Percentiles rank a stretch among this genome's conserved stretches.
These are phyloP conservation scores for Sabuloglossum arenarium DNA, from an alignment of 495 filamentous ascomycete genomes.

Conservation along the genomic window DNA sequence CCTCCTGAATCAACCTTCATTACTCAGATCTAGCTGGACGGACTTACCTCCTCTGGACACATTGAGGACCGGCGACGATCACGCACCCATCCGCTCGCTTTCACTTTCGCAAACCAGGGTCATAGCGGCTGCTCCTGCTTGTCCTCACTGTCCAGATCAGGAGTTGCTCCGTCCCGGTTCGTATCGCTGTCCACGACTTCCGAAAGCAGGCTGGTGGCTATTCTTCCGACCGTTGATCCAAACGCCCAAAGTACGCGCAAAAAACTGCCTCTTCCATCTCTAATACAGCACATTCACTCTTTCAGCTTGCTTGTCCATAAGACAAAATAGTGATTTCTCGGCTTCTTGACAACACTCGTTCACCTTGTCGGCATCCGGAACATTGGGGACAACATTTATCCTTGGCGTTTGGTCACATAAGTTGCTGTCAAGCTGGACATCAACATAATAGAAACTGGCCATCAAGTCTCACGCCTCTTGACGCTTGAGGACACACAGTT, in stretches of 20 bases:
- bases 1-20: background rate
- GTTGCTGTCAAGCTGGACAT: background rate
- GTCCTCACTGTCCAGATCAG: background rate
- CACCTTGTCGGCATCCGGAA: background rate
- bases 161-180: background rate
- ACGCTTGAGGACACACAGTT: background rate
- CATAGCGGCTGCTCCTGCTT: background rate
- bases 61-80: background rate
- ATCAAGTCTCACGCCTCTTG: background rate
- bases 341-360: background rate
- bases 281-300: background rate
- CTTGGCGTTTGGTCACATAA: background rate
- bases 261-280: background rate
- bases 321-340: background rate
- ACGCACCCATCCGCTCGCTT: constrained; percentile 2
- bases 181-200: background rate
- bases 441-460: background rate
- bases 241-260: background rate
- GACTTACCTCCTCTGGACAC: background rate
- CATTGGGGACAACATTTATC: background rate
- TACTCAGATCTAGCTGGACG: background rate
- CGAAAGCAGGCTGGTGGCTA: background rate
- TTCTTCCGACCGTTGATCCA: background rate
- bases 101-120: background rate
- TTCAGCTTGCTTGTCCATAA: background rate